A percentile compares a stretch with the other conserved stretches of the same genome.
Conservation (phyloP, 1,284 basidiomycete species). For the Cerrena zonata region DNA sequence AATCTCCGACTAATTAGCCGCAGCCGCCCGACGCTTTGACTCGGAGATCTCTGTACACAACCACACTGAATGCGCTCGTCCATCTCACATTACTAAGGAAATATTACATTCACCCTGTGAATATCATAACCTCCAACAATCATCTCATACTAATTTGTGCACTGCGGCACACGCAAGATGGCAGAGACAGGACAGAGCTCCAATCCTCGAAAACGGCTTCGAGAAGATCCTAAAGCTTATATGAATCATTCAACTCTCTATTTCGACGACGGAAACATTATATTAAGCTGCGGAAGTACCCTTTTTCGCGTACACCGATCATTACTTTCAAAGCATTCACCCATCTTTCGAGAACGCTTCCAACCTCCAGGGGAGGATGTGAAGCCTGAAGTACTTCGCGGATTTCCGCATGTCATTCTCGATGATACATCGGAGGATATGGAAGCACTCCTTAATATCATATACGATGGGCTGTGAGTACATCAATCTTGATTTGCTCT, state of each 20-base stretch:
- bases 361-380: not conserved
- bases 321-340: conserved; percentile 11
- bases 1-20: too few species aligned
- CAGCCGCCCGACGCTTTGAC: too few species aligned
- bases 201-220: not conserved
- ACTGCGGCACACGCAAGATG: too few species aligned
- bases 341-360: conserved; percentile 6
- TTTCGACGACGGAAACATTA: conserved; percentile 15
- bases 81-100: too few species aligned
- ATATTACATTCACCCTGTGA: too few species aligned
- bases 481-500: not conserved
- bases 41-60: too few species aligned
- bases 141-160: too few species aligned
- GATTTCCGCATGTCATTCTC: conserved; percentile 2
- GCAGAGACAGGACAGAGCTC: too few species aligned
- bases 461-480: conserved; percentile 15
- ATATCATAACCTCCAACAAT: too few species aligned
- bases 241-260: conserved; percentile 12
- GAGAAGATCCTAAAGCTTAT: not conserved
- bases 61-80: too few species aligned
- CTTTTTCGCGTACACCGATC: conserved; percentile 15
- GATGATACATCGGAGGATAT: conserved; percentile 12
- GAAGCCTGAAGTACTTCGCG: not conserved
- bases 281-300: conserved; percentile 10
- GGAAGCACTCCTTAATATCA: conserved; percentile 9